Base-by-base conservation (phyloP, 2,329 filamentous ascomycete genomes). In the Ophiosphaerella narmari region DNA sequence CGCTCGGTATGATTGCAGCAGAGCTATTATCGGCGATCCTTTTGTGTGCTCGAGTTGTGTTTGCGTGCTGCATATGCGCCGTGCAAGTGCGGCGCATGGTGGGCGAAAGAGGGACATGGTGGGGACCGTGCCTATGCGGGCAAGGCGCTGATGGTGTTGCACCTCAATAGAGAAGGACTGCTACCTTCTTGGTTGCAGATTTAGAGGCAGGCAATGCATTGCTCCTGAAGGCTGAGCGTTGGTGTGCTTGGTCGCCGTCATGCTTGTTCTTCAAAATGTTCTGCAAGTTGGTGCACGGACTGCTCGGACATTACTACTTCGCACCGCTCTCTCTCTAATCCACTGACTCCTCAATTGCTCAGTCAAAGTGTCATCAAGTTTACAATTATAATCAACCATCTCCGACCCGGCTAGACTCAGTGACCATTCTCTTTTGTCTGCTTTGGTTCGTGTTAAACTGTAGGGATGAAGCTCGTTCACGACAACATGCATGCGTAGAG, bases 81-180 rank as follows among this genome's bases (percentile, higher is more conserved):
- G 65, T 46, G 66, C 59, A 23, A 70, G 53, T 14, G 66, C 62
- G 41, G 59, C 62, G 57, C 57, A 63, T 31, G 54, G 57, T 46
- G 54, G 67, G 37, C 52, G 62, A 40, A 72, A 55, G 52, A 72
- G 59, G 37, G 67, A 69, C 66, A 68, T 63, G 11, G 62, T 16
- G 36, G 33, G n/a, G 16, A 29, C n/a, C n/a, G 12, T n/a, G 44
- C 26, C 29, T 33, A 9, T 7, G 16, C 18, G n/a, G 26, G 29
- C 13, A n/a, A 23, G 26, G 35, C 24, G 33, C 7, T 14, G 18
- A 16, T 8, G 42, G 33, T 18, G 13, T 32, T 34, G 32, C 5
- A 6, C 26, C 11, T 29, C 7, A 8, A 29, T 29, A 29, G 2
- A 29, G 11, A 11, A 11, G 26, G 26, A 29, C 26, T 29, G 11